A percentile compares a stretch with the other conserved stretches of the same genome.
These are phyloP conservation scores for Penicillium polonicum DNA, from an alignment of 2,329 filamentous ascomycete genomes.

Conservation along the genomic window DNA sequence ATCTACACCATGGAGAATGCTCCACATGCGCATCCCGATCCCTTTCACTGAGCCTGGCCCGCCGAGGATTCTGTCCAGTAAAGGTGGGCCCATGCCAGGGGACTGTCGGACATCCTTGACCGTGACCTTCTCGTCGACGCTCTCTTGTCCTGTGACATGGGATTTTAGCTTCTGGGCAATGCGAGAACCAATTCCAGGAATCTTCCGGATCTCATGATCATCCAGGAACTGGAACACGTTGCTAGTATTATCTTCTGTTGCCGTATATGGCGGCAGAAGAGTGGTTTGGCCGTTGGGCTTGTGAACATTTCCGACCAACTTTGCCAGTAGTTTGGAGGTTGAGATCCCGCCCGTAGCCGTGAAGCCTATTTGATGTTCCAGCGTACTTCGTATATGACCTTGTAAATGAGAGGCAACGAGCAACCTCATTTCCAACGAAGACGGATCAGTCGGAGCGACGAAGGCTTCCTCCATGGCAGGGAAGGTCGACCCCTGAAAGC, in stretches of 20 bases:
- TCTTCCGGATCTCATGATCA: conserved; percentile 69
- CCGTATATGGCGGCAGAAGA: conserved; percentile 64
- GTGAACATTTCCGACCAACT: conserved; percentile 77
- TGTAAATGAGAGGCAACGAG: conserved; percentile 80
- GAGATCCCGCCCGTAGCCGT: conserved; percentile 85
- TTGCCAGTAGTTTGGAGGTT: conserved; percentile 81
- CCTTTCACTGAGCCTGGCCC: conserved; percentile 70
- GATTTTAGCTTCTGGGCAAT: conserved; percentile 67
- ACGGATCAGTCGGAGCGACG: conserved; percentile 8
- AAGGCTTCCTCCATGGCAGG: conserved; percentile 37
- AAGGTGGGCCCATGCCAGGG: conserved; percentile 61
- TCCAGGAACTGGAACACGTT: conserved; percentile 72
- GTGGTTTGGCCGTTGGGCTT: conserved; percentile 89
- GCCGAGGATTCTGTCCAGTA: conserved; percentile 67
- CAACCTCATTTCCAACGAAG: conserved; percentile 58
- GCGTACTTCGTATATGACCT: conserved; percentile 65
- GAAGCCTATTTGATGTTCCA: conserved; percentile 77
- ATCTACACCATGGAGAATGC: conserved; percentile 77
- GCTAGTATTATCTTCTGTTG: conserved; percentile 28
- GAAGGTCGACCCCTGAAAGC: conserved; percentile 63
- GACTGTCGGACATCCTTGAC: conserved; percentile 65
- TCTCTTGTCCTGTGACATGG: conserved; percentile 52
- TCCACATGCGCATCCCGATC: conserved; percentile 72
- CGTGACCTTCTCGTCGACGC: conserved; percentile 56
- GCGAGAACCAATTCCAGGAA: conserved; percentile 84